These are phyloP conservation scores for Oryza meyeriana DNA, from an alignment of 176 grass and related monocot species.

Conservation along the genomic window DNA sequence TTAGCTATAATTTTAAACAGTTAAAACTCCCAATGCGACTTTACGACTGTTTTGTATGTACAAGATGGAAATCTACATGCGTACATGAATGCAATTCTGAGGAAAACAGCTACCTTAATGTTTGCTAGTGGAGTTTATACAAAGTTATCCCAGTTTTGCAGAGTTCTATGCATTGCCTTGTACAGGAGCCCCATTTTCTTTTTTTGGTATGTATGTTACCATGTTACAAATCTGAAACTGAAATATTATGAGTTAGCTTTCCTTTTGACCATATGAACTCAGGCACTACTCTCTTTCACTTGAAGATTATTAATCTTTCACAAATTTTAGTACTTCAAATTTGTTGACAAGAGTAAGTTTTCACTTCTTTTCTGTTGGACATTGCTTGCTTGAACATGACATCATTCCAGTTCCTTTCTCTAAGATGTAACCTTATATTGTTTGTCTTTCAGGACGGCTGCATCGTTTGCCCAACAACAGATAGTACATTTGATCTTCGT, in stretches of 20 bases:
- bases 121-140: neutral
- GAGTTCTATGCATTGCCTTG: neutral
- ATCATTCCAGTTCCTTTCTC: neutral
- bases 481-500: conserved; percentile 92
- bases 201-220: neutral
- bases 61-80: neutral
- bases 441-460: conserved; percentile 73
- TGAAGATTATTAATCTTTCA: neutral
- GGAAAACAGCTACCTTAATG: neutral
- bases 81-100: neutral
- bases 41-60: neutral
- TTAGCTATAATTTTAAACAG: neutral
- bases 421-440: neutral
- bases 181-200: neutral
- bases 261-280: neutral
- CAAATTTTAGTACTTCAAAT: neutral
- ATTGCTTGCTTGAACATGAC: neutral
- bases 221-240: neutral
- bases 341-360: neutral
- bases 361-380: neutral
- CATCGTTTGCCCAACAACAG: conserved; percentile 92
- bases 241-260: neutral
- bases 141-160: neutral
- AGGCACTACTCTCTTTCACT: neutral
- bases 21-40: too few relatives aligned